Base-by-base conservation (phyloP, 2,329 filamentous ascomycete species). In the Hypocreales sp. region DNA sequence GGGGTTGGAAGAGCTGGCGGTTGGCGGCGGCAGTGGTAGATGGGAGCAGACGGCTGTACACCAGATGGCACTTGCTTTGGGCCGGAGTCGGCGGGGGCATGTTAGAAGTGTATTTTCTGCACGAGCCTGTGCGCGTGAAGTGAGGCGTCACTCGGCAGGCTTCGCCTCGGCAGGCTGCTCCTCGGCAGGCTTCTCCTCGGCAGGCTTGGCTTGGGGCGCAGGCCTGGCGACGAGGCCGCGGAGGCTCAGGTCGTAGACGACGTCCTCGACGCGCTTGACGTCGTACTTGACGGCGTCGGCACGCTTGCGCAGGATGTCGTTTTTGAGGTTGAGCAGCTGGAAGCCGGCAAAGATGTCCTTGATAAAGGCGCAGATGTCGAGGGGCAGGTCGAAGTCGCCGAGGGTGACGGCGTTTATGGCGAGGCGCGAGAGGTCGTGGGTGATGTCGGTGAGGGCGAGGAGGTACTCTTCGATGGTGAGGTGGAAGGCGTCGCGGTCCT, bases 391-490 rank as follows among this genome's bases (percentile, higher is more conserved):
- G 43, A 86, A 84, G 54, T 98, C 86, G 32, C 84, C 84, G 20
- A 93, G 62, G 1, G 87, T 51, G 50, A 98, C 90, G 5, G 82
- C 79, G 56, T 98, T 98, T 54, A 90, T 82, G 19, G 90, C 84
- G 31, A 98, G 71, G 22, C 87, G 82, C 33, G 80, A 68, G 43
- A 98, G 68, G 57, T 98, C 90, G 45, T 93, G 84, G 21, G 90
- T 80, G 33, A 95, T 70, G 33, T 76, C 72, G 32, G 90, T 87
- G 32, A 95, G 64, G 10, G 83, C 76, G 33, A 92, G 75, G 15
- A 98, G 74, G 53, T 98, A 98, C 56, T 98, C 90, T 55, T 98
- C 90, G 42, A 95, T 87, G 23, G 84, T 92, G 43, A 98, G 64
- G 51, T 98, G 90, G 65, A 98, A 98, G 27, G 74, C 71, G 49